Conservation (phyloP, 208 protist species). For the Acanthamoeba pearcei region DNA sequence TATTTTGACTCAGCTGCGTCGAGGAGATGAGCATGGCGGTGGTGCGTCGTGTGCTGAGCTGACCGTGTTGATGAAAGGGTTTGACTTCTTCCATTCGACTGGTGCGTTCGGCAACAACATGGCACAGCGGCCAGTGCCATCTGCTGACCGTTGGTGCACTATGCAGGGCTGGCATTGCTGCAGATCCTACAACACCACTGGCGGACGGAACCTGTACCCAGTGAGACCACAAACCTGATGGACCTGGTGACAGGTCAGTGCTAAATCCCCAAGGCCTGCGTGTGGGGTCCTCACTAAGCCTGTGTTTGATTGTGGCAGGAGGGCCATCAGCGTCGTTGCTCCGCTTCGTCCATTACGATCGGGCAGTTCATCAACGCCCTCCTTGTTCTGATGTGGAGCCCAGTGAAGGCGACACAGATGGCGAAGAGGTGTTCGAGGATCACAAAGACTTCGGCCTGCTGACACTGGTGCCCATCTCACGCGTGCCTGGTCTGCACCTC, state of each 20-base stretch:
- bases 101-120: not conserved
- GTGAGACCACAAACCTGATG: not conserved
- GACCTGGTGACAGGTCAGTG: not conserved
- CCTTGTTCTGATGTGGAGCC: not conserved
- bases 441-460: constrained; percentile 36
- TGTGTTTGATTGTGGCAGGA: not conserved
- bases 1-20: too few species aligned
- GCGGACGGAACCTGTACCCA: not conserved
- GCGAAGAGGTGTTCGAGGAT: constrained; percentile 3
- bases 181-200: not conserved
- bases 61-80: not conserved
- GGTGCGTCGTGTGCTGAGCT: not conserved
- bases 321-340: not conserved
- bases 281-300: not conserved
- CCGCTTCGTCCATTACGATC: not conserved
- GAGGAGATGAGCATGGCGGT: too few species aligned
- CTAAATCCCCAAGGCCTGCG: not conserved
- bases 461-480: not conserved
- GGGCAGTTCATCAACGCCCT: not conserved
- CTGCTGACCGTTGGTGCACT: not conserved
- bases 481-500: not conserved
- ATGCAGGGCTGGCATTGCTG: not conserved
- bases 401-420: not conserved
- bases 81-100: not conserved
- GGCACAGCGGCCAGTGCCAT: not conserved